These are phyloP conservation scores for Handroanthus guayacan DNA, from an alignment of 257 asterid species.

Conservation along the genomic window DNA sequence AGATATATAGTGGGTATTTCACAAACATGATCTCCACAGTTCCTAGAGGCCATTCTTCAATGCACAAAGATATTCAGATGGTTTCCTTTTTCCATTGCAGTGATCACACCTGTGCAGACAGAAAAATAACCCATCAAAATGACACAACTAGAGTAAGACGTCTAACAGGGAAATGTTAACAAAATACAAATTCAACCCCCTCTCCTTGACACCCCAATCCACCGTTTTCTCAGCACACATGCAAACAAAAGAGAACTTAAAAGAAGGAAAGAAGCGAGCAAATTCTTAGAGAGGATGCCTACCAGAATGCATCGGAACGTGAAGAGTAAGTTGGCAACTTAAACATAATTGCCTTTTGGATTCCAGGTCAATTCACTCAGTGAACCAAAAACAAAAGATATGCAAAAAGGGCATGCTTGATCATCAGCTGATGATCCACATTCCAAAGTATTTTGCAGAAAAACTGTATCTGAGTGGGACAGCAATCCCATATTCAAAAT, in stretches of 20 bases:
- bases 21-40: conserved; percentile 31
- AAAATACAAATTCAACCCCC: not conserved
- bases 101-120: conserved; percentile 51
- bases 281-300: conserved; percentile 2
- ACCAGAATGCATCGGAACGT: not conserved
- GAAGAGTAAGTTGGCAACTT: not conserved
- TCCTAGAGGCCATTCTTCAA: conserved; percentile 51
- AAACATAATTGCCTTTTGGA: not conserved
- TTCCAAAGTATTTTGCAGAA: too few species aligned
- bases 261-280: conserved; percentile 9
- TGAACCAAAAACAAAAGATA: not conserved
- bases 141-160: conserved; percentile 47
- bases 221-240: not conserved
- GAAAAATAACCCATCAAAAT: conserved; percentile 52
- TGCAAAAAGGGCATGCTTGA: not conserved
- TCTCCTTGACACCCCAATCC: not conserved
- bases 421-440: not conserved
- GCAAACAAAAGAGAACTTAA: not conserved
- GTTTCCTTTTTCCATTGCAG: conserved; percentile 53
- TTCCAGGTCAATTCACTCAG: conserved; percentile 5
- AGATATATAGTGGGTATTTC: conserved; percentile 23
- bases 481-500: too few species aligned
- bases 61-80: conserved; percentile 48
- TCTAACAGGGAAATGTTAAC: conserved; percentile 20
- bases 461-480: too few species aligned